These are phyloP conservation scores for Shiraia bambusicola DNA, from an alignment of 2,329 filamentous ascomycete genomes.

Conservation along the genomic window DNA sequence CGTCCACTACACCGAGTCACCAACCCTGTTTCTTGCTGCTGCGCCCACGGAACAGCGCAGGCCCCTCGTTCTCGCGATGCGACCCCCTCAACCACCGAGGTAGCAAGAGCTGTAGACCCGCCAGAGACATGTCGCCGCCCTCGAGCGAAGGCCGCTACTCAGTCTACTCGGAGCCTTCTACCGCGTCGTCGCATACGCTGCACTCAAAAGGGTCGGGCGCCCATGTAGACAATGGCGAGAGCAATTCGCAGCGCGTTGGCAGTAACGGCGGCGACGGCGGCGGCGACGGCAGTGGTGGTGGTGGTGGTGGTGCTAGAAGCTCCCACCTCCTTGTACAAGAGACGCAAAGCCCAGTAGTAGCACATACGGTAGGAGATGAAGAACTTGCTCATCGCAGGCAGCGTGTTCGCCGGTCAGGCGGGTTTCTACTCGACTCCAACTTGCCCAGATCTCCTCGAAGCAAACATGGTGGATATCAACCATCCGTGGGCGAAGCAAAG, in stretches of 20 bases:
- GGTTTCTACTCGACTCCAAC: slow-evolving; percentile 50
- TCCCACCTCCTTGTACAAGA: neutral
- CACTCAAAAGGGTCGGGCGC: slow-evolving; percentile 29
- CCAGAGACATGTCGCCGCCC: slow-evolving; percentile 32
- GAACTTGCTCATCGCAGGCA: slow-evolving; percentile 37
- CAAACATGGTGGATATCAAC: slow-evolving; percentile 29
- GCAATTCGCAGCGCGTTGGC: slow-evolving; percentile 28
- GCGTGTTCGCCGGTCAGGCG: slow-evolving; percentile 40
- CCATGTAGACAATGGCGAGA: slow-evolving; percentile 30
- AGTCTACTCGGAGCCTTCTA: slow-evolving; percentile 36
- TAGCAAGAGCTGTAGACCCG: slow-evolving; percentile 20
- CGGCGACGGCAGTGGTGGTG: slow-evolving; percentile 9
- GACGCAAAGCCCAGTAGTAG: slow-evolving; percentile 19
- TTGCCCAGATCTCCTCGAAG: slow-evolving; percentile 31
- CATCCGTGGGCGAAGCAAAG: slow-evolving; percentile 34
- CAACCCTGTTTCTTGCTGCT: slow-evolving; percentile 1
- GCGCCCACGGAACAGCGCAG: slow-evolving; percentile 13
- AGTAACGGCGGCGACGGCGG: slow-evolving; percentile 1
- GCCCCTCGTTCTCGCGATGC: slow-evolving; percentile 27
- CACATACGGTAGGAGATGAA: slow-evolving; percentile 30
- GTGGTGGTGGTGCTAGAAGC: slow-evolving; percentile 7
- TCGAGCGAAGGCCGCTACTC: slow-evolving; percentile 39
- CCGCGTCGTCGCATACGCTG: slow-evolving; percentile 36
- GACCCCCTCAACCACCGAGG: slow-evolving; percentile 25
- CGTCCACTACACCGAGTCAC: slow-evolving; percentile 2